Percentiles rank a stretch among this genome's conserved stretches.
phyloP scores from a whole-genome alignment of 495 filamentous ascomycete species.

The Aspergillus coremiiformis region DNA sequence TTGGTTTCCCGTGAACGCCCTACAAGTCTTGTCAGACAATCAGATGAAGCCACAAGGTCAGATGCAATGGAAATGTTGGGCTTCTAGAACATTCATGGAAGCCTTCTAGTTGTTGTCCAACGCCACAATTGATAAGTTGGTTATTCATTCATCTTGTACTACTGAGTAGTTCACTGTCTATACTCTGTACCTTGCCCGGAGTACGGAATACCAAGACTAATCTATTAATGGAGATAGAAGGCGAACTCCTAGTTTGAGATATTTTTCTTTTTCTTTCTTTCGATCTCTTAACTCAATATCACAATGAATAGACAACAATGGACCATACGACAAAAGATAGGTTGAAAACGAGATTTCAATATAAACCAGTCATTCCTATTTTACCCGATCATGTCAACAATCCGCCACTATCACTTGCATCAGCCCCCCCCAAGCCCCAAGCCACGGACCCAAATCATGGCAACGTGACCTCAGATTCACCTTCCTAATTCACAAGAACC shows the following conservation, averaged over 20 bases:
- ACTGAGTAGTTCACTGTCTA: not conserved
- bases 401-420: not conserved
- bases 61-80: constrained; percentile 3
- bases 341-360: not conserved
- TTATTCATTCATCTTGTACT: not conserved
- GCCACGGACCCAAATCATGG: not conserved
- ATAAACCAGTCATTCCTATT: not conserved
- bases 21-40: not conserved
- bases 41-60: not conserved
- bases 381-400: not conserved
- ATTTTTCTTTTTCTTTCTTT: too few species aligned
- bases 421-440: not conserved
- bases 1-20: not conserved
- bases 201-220: not conserved
- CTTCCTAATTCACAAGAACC: not conserved
- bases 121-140: not conserved
- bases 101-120: not conserved
- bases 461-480: not conserved
- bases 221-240: not conserved
- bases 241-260: not conserved
- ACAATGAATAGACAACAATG: not conserved
- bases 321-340: not conserved
- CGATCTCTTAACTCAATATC: not conserved
- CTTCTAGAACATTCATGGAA: constrained; percentile 15
- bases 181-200: not conserved